Evolutionary conservation across 306 rosid genomes (phyloP).

Genomic region (Carpinus viminea): DNA sequence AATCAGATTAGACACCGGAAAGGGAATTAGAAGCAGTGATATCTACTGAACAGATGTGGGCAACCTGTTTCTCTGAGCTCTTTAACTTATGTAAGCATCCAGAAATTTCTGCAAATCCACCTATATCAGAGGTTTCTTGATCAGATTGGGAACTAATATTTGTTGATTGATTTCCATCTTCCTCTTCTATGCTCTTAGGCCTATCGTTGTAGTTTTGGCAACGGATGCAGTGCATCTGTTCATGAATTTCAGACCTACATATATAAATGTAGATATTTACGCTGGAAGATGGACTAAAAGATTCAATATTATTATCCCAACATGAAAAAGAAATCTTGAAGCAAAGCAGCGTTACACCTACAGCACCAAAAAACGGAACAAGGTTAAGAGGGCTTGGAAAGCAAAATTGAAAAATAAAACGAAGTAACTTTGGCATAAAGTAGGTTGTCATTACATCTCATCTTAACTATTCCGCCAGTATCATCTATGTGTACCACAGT

Average conservation of each 20-base stretch:
- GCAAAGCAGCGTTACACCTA: background rate
- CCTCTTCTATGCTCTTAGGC: conserved; percentile 35
- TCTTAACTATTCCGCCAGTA: conserved; percentile 8
- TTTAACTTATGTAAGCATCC: conserved; percentile 80
- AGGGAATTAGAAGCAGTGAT: conserved; percentile 15
- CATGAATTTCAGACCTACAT: conserved; percentile 89
- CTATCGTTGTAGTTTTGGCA: conserved; percentile 54
- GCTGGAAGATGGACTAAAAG: conserved; percentile 8
- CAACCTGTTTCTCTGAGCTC: conserved; percentile 92
- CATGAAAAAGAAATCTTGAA: background rate
- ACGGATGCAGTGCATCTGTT: conserved; percentile 77
- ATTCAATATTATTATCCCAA: background rate
- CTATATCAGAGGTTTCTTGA: conserved; percentile 69
- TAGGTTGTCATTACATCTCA: conserved; percentile 17
- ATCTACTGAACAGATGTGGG: conserved; percentile 28
- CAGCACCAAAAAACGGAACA: background rate
- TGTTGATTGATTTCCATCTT: conserved; percentile 30
- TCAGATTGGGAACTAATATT: conserved; percentile 35
- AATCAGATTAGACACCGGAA: background rate
- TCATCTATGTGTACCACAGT: conserved; percentile 2
- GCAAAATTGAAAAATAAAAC: background rate
- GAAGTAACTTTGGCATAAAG: background rate
- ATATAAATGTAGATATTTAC: conserved; percentile 23
- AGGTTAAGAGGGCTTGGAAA: background rate
- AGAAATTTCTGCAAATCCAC: conserved; percentile 87